Conservation (phyloP, 2,329 filamentous ascomycete genomes). For the Hirsutella rhossiliensis region DNA sequence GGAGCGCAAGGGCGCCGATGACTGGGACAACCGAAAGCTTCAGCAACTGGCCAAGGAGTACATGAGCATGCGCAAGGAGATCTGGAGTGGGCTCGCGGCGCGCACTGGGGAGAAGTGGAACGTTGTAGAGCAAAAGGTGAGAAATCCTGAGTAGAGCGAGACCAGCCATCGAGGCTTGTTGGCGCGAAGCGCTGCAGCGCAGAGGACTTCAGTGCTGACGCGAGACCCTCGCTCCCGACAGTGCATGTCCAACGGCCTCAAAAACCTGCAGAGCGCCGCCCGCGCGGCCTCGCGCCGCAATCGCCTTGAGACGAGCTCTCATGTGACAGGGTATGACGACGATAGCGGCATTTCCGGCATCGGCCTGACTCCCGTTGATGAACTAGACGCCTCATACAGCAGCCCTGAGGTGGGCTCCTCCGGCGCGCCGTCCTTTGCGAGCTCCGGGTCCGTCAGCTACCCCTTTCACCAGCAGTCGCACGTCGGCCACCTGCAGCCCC, state of each 20-base stretch:
- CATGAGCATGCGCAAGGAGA: constrained; percentile 66
- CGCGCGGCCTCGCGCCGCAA: constrained; percentile 55
- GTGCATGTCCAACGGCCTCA: constrained; percentile 77
- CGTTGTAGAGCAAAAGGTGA: constrained; percentile 50
- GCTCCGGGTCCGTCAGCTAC: constrained; percentile 11
- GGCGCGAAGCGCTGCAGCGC: neutral
- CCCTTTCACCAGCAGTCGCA: constrained; percentile 16
- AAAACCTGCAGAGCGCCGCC: constrained; percentile 62
- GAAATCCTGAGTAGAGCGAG: neutral
- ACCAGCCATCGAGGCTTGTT: too few species aligned
- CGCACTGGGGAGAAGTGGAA: constrained; percentile 74
- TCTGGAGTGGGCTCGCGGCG: constrained; percentile 67
- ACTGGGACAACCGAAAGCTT: constrained; percentile 68
- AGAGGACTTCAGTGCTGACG: neutral
- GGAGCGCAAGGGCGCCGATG: constrained; percentile 61
- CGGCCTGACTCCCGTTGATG: constrained; percentile 46
- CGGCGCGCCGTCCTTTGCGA: constrained; percentile 1
- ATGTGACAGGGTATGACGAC: constrained; percentile 44
- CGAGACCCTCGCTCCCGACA: neutral
- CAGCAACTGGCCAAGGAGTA: constrained; percentile 68
- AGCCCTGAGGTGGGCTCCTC: constrained; percentile 37
- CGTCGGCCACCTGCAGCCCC: constrained; percentile 12
- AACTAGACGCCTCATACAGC: constrained; percentile 44
- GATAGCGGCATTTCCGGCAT: constrained; percentile 59
- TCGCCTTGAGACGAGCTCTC: constrained; percentile 35